Conservation (phyloP, 768 basidiomycete species). For the Sistotremastrum suecicum region DNA sequence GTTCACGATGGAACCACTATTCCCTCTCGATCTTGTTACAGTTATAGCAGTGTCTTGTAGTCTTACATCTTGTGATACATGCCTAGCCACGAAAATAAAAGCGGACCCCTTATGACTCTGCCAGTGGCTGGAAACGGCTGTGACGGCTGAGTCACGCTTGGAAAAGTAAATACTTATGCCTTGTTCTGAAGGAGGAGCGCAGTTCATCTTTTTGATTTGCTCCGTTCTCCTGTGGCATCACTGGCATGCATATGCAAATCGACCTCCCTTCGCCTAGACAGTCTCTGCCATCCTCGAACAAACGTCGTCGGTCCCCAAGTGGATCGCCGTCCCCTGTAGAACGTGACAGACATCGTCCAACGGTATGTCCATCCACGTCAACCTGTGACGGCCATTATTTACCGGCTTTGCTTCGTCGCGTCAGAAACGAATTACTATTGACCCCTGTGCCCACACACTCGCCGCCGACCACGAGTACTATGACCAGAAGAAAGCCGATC, state of each 20-base stretch:
- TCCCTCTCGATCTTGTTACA: constrained; percentile 1
- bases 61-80: neutral
- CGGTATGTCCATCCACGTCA: constrained; percentile 23
- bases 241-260: constrained; percentile 38
- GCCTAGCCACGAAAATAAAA: neutral
- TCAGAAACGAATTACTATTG: constrained; percentile 6
- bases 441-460: constrained; percentile 5
- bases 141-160: too few species aligned
- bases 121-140: too few species aligned
- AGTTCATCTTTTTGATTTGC: constrained; percentile 2
- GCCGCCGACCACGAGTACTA: constrained; percentile 17
- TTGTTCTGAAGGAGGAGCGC: neutral
- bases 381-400: neutral
- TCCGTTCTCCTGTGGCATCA: constrained; percentile 4
- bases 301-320: constrained; percentile 52
- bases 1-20: neutral
- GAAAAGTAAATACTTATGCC: neutral
- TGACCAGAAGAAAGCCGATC: constrained; percentile 11
- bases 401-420: constrained; percentile 3
- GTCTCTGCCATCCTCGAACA: constrained; percentile 18
- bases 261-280: constrained; percentile 36
- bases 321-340: constrained; percentile 27
- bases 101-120: too few species aligned
- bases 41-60: neutral
- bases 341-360: constrained; percentile 22